A percentile compares a stretch with the other conserved stretches of the same genome.
phyloP scores from a whole-genome alignment of 1,284 basidiomycete genomes.

The Ceratobasidium sp. region DNA sequence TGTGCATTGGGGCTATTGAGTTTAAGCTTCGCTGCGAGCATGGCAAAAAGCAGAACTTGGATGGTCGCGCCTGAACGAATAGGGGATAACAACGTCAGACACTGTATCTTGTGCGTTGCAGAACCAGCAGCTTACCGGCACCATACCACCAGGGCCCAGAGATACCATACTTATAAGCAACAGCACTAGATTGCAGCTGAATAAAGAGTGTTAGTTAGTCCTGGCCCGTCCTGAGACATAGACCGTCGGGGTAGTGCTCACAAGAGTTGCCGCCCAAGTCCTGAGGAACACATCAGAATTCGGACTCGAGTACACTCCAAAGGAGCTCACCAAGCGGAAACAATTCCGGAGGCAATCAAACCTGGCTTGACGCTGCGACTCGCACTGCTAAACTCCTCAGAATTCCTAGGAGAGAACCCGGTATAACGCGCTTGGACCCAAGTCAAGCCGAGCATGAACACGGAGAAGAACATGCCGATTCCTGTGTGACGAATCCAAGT shows the following conservation, averaged over 20 bases:
- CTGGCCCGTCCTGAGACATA: no score
- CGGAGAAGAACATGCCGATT: constrained; percentile 86
- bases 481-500: constrained; percentile 60
- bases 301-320: background rate
- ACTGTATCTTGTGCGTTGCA: background rate
- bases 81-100: background rate
- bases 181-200: constrained; percentile 80
- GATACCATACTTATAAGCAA: constrained; percentile 87
- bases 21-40: constrained; percentile 65
- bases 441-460: constrained; percentile 79
- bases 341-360: constrained; percentile 90
- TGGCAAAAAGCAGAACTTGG: constrained; percentile 66
- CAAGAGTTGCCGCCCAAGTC: constrained; percentile 84
- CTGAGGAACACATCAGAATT: constrained; percentile 53
- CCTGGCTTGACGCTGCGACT: constrained; percentile 88
- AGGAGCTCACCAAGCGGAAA: constrained; percentile 72
- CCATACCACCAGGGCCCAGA: constrained; percentile 79
- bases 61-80: constrained; percentile 57
- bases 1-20: constrained; percentile 71
- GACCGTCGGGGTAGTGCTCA: constrained; percentile 55
- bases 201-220: constrained; percentile 34
- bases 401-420: constrained; percentile 70
- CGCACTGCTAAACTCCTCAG: constrained; percentile 83
- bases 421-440: constrained; percentile 80
- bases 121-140: constrained; percentile 51